These are phyloP conservation scores for Lolium perenne DNA, from an alignment of 176 grass and related monocot genomes.

Conservation along the genomic window DNA sequence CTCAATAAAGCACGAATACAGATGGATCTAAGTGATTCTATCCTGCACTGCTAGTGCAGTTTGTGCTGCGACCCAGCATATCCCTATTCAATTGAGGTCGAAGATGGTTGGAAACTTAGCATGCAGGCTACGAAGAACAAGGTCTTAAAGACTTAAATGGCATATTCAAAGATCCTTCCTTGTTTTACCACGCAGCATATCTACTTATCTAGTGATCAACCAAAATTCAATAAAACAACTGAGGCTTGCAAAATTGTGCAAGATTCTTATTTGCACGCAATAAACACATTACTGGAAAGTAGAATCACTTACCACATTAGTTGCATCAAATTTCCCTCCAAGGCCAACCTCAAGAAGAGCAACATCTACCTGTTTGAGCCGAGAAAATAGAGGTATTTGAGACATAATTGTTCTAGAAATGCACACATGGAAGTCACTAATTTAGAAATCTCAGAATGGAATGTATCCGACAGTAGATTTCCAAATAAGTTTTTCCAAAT, in stretches of 20 bases:
- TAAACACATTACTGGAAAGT: constrained; percentile 24
- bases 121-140: background rate
- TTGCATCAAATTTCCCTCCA: constrained; percentile 95
- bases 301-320: constrained; percentile 78
- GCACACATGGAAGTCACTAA: background rate
- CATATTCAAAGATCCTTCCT: background rate
- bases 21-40: constrained; percentile 1
- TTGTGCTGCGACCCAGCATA: background rate
- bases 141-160: background rate
- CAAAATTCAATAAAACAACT: background rate
- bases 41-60: background rate
- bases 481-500: background rate
- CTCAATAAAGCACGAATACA: background rate
- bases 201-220: background rate
- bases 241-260: background rate
- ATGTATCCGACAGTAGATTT: background rate
- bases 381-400: constrained; percentile 14
- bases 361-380: constrained; percentile 77
- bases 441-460: constrained; percentile 8
- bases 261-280: background rate
- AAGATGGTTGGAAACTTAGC: constrained; percentile 10
- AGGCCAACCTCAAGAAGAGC: constrained; percentile 98
- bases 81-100: background rate
- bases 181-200: background rate
- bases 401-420: constrained; percentile 20